Evolutionary conservation across 2,329 filamentous ascomycete genomes (phyloP), one percentile per base, ranked within the genome.

Genomic region (Albophoma yamanashiensis): DNA sequence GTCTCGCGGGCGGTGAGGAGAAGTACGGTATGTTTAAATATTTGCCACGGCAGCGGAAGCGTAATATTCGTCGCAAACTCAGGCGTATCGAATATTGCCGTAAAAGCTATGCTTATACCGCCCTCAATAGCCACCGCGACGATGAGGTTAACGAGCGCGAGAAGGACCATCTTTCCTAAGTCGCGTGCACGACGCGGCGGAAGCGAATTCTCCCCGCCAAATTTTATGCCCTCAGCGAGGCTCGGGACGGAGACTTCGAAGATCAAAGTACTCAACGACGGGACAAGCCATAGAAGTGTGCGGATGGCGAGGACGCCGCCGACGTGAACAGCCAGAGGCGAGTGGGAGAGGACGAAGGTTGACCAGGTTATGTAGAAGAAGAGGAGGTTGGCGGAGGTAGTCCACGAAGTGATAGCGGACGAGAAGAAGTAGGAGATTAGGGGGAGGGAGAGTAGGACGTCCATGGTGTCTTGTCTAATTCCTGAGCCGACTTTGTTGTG

Each of bases 361-460:
- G 86, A 85, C 92, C 92, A 96, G 66, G 90, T 93, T 76, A 96
- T 83, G 72, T 92, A 93, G 74, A 96, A 94, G 78, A 96, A 92
- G 63, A 95, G 77, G 31, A 96, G 76, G 72, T 94, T 96, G 64
- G 27, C 27, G 5, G 96, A 78, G 1, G 91, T 93, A 17, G 80
- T 87, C 77, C 88, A 92, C 8, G 89, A 88, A 8, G 84, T 82
- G 61, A 85, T 71, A 55, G 81, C 77, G 2, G 84, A 82, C 25
- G 84, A 31, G 5, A 31, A 80, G 56, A 89, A 78, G 67, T 87
- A 89, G 36, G 87, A 89, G 47, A 90, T 74, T 64, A 91, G 1
- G 89, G 89, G 43, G 92, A 93, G 79, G 1, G 88, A 89, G 60
- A 92, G 77, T 56, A 92, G 77, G 31, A 89, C 73, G 68, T 89